Base-by-base conservation (phyloP, 2,329 filamentous ascomycete genomes). In the Aspergillus brasiliensis region DNA sequence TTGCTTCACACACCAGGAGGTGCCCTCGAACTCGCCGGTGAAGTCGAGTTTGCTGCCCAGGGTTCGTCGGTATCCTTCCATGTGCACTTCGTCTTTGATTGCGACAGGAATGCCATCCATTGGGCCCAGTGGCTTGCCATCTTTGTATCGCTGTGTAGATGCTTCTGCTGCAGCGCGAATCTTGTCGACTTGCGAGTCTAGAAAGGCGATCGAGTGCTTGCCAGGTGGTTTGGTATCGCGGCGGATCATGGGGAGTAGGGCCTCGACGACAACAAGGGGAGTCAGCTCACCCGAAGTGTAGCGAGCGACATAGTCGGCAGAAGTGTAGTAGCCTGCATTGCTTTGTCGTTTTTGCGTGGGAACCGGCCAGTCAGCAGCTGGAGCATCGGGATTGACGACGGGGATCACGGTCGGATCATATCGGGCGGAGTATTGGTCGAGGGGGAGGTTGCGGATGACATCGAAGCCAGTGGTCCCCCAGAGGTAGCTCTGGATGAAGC, bases 61-160 rank as follows among this genome's bases (percentile, higher is more conserved):
- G 56, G 86, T 88, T 63, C 83, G 85, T 53, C 85, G 83, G 71
- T 92, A 93, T 13, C 90, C 91, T 64, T 86, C 82, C 31, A 92
- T 80, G 64, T 89, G 83, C 15, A 88, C 83, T 69, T 96, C 91
- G 70, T 96, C 92, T 77, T 97, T 96, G 67, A 95, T 85, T 0
- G 88, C 90, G 51, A 96, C 84, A 0, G 92, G 92, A 1, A 96
- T 86, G 11, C 92, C 92, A 69, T 97, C 92, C 7, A 96, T 79
- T 5, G 91, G 78, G 11, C 91, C 83, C 15, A 92, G 74, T 0
- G 87, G 83, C 62, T 83, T 82, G 0, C 90, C 89, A 15, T 82
- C 79, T 59, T 86, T 85, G 75, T 90, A 96, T 48, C 92, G 82
- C 70, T 85, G 81, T 0, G 91, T 90, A 1, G 91, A 95, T 7